These are phyloP conservation scores for Anisogramma anomala DNA, from an alignment of 2,329 filamentous ascomycete genomes.

Conservation along the genomic window DNA sequence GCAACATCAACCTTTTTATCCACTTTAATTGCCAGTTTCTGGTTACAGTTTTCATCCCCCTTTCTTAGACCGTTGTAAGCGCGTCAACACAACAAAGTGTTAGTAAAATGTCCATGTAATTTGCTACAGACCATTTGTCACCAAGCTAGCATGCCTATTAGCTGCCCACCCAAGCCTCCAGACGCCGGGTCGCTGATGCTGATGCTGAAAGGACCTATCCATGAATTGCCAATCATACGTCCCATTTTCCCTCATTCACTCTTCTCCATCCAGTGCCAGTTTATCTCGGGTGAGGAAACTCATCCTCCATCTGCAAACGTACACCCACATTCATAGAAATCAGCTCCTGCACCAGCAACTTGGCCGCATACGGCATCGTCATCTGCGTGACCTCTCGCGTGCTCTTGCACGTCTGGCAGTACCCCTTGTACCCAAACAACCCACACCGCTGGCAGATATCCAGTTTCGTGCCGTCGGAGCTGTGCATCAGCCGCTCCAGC, in stretches of 20 bases:
- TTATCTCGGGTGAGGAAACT: conserved; percentile 61
- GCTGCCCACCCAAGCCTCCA: neutral
- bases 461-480: conserved; percentile 78
- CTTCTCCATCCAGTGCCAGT: no score
- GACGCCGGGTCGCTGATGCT: no score
- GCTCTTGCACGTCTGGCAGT: conserved; percentile 85
- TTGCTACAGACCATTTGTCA: neutral
- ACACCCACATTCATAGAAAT: conserved; percentile 99
- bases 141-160: no score
- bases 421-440: conserved; percentile 89
- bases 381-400: conserved; percentile 78
- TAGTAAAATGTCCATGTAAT: no score
- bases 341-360: conserved; percentile 88
- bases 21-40: no score
- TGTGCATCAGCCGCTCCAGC: conserved; percentile 87
- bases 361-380: conserved; percentile 95
- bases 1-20: no score
- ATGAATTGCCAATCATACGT: no score
- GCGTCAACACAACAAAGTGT: no score
- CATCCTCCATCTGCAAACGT: conserved; percentile 77
- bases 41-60: no score
- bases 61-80: no score
- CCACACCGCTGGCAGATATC: conserved; percentile 93
- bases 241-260: no score
- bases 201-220: no score